A percentile compares a stretch with the other conserved stretches of the same genome.
phyloP scores from a whole-genome alignment of 768 basidiomycete species.

The Termitomyces titanicus region DNA sequence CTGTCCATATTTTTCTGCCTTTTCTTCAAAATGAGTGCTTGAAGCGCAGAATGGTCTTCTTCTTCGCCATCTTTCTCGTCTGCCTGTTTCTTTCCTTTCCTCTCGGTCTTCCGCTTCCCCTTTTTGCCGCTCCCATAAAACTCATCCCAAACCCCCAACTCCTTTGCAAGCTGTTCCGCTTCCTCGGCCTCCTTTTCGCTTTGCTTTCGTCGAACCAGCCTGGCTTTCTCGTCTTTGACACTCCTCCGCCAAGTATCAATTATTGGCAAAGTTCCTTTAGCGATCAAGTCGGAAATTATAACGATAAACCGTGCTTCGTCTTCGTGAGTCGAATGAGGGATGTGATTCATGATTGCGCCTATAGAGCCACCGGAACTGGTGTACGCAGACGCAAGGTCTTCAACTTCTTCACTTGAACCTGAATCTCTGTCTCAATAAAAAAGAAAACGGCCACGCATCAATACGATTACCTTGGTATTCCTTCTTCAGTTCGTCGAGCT shows the following conservation, averaged over 20 bases:
- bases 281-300: constrained; percentile 64
- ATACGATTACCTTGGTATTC: constrained; percentile 78
- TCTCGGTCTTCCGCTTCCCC: constrained; percentile 52
- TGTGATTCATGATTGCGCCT: constrained; percentile 75
- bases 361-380: constrained; percentile 68
- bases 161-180: constrained; percentile 80
- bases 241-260: constrained; percentile 64
- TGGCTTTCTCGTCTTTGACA: constrained; percentile 78
- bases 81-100: constrained; percentile 41
- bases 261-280: constrained; percentile 50
- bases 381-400: constrained; percentile 79
- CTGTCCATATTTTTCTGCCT: constrained; percentile 60
- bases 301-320: constrained; percentile 86
- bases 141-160: constrained; percentile 92
- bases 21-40: constrained; percentile 79
- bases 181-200: constrained; percentile 78
- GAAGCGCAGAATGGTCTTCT: constrained; percentile 66
- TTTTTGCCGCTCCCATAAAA: constrained; percentile 80
- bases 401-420: constrained; percentile 85
- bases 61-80: constrained; percentile 36
- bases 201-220: constrained; percentile 67
- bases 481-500: constrained; percentile 90
- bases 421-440: constrained; percentile 7
- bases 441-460: not conserved
- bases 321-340: constrained; percentile 79